Base-by-base conservation (phyloP, 1,284 basidiomycete genomes). In the Trichosporon asahii region DNA sequence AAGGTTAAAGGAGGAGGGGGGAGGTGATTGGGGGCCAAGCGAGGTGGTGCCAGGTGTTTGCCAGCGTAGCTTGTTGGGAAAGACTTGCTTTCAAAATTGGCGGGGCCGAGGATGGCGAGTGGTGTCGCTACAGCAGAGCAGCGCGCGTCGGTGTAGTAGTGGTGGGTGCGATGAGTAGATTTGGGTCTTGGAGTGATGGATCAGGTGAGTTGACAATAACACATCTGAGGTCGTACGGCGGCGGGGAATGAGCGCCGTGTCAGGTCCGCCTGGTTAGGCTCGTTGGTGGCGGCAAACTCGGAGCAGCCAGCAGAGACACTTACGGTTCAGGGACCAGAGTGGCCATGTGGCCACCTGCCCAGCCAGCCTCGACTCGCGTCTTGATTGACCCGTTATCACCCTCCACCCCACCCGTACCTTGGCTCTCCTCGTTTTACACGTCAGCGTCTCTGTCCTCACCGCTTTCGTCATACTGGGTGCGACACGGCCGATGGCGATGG, bases 201-300 rank as follows among this genome's bases (percentile, higher is more conserved):
- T 44, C 7, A 8, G 9, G 15, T n/a, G 40, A 44, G 40, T 44
- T 49, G 64, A 31, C 40, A 46, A 31, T 49, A 49, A 65, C 40
- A 46, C 25, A 23, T 15, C 46, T 12, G 15, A 4, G 29, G 57
- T 61, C 57, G 57, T 61, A 61, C 57, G 57, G 57, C 57, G 57
- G 57, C 57, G 57, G 57, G 57, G 57, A 61, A 61, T 61, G 57
- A 61, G 57, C 57, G 57, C 57, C 57, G 40, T 65, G 64, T 46
- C 40, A 65, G 64, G 37, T 53, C 49, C 21, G 49, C 49, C 49
- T 53, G 49, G 49, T 14, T 27, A 3, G 25, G 53, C 11, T 23
- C 5, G 23, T 60, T 60, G 55, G 57, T 61, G 57, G 57, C 57
- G 57, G 57, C 57, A 61, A 61, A 61, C 57, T 31, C 57, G 27